Conservation (phyloP, 805 yeast species). For the Ogataea naganishii region DNA sequence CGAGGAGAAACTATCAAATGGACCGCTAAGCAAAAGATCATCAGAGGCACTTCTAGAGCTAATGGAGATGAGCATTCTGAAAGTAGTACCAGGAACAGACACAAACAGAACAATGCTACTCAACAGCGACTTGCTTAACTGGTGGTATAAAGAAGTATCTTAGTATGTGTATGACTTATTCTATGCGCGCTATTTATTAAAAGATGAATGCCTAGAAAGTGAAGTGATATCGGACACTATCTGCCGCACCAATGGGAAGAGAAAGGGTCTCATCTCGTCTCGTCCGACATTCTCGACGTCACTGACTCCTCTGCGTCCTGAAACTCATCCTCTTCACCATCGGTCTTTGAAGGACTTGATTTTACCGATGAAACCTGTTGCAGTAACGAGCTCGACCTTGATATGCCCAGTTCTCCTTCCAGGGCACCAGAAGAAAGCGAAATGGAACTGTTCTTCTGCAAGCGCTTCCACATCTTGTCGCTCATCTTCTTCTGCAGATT, state of each 20-base stretch:
- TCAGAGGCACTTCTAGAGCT: neutral
- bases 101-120: no score
- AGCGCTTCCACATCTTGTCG: conserved; percentile 20
- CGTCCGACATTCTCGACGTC: conserved; percentile 2
- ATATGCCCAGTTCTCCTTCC: conserved; percentile 3
- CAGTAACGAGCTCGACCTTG: conserved; percentile 3
- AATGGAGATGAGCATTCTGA: no score
- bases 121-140: no score
- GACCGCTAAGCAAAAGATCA: neutral
- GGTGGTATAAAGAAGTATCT: no score
- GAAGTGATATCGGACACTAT: no score
- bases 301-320: conserved; percentile 15
- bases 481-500: conserved; percentile 18
- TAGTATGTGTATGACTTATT: no score
- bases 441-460: conserved; percentile 11
- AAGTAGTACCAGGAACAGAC: no score
- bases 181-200: no score
- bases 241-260: neutral
- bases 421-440: no score
- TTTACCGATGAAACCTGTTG: no score
- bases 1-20: neutral
- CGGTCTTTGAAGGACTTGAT: no score
- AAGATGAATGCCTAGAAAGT: neutral
- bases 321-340: conserved; percentile 9
- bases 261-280: neutral